A percentile compares a stretch with the other conserved stretches of the same genome.
Conservation (phyloP, 495 filamentous ascomycete species). For the Tuber brumale region DNA sequence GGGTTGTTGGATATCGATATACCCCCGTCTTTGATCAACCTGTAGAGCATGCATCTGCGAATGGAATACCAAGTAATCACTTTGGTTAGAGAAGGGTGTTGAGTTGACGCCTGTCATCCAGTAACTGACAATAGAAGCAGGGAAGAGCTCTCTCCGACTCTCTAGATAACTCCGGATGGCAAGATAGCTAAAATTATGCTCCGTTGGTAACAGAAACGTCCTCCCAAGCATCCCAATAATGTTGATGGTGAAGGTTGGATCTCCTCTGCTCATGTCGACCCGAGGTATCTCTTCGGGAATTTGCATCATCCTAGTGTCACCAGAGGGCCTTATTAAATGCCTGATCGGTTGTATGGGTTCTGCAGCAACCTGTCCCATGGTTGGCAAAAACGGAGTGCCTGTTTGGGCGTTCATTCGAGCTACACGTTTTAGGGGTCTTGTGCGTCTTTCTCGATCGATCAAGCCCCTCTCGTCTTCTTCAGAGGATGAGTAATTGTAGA, state of each 20-base stretch:
- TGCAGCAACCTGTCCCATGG: background rate
- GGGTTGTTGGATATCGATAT: background rate
- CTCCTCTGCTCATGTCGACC: background rate
- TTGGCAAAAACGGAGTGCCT: background rate
- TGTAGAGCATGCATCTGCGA: background rate
- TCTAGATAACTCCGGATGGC: background rate
- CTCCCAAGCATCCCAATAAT: background rate
- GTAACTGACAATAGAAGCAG: background rate
- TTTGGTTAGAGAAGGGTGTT: background rate
- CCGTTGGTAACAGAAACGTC: background rate
- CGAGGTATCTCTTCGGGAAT: background rate
- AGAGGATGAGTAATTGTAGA: background rate
- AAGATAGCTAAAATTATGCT: background rate
- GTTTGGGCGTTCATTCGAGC: slow-evolving; percentile 1
- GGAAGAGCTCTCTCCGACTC: background rate
- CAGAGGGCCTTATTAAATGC: background rate
- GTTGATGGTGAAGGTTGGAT: background rate
- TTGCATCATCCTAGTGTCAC: background rate
- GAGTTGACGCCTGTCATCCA: background rate
- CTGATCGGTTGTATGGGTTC: background rate
- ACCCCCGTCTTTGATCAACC: background rate
- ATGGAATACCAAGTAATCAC: background rate
- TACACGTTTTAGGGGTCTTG: background rate
- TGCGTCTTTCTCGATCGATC: background rate
- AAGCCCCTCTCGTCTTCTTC: background rate